Base-by-base conservation (phyloP, 306 rosid genomes). In the Sicyos baderoa region DNA sequence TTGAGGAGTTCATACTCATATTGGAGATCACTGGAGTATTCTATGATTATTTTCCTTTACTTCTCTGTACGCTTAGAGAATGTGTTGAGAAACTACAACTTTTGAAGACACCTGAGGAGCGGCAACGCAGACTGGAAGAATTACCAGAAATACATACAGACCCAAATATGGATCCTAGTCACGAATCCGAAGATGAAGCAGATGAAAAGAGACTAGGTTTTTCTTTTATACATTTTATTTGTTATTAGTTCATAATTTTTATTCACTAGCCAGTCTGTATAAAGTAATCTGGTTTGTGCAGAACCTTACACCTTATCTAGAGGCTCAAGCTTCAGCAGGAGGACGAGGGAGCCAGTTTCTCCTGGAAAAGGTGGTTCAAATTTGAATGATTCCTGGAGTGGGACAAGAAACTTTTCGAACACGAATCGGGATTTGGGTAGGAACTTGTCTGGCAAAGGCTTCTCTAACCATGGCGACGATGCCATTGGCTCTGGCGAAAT, bases 31-130 rank as follows among this genome's bases (percentile, higher is more conserved):
- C 11, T 62, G 6, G 51, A 42, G 10, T 7, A 42, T 0, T 40
- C 69, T 40, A 40, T 62, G 51, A 40, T 77, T 25, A 21, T 44
- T 68, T 22, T 79, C 91, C 90, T 86, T 90, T 71, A 94, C 97
- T 80, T 72, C 49, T 49, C 72, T 71, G 76, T 75, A 94, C 99
- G 96, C 99, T 94, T 73, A 84, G 99, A 84, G 99, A 94, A 84
- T 94, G 99, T 80, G 97, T 94, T 3, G 99, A 94, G 87, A 94
- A 94, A 78, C 77, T 94, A 83, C 99, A 94, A 84, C 87, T 88
- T 77, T 71, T 94, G 70, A 94, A 86, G 84, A 84, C 97, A 23
- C 97, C 97, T 2, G 97, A 94, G 84, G 99, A 94, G 76, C 97
- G 99, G 54, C 97, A 86, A 70, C 97, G 99, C 17, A 94, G 99